Base-by-base conservation (phyloP, 176 grass and related monocot species). In the Avena atlantica region DNA sequence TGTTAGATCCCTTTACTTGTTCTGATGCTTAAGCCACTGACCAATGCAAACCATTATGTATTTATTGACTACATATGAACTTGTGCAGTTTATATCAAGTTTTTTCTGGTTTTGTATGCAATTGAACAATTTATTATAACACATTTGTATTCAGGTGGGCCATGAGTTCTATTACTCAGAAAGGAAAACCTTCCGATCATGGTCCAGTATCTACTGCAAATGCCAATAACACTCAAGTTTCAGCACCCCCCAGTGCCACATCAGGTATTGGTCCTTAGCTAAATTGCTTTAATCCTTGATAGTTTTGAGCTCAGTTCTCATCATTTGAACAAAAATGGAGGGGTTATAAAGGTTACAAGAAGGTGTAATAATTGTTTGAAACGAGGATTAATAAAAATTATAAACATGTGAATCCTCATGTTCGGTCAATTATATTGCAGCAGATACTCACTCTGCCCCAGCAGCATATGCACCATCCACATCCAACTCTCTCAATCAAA, bases 111-210 rank as follows among this genome's bases (percentile, higher is more conserved):
- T 70, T 69, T 85, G 5, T 73, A 57, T 48, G 60, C 44, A 60
- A 70, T 65, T 56, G 47, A 40, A 58, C 78, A 85, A 61, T 79
- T 82, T 69, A 89, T 36, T 81, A 21, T 12, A 82, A 83, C 23
- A 78, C 8, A 4, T 87, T 55, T 45, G 73, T 78, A 59, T 89
- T 75, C 94, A 99, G 97, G 84, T 99, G 97, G 97, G 97, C 97
- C 51, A 99, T 99, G 94, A 93, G 91, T 86, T 99, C 97, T 88
- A 85, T 99, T 86, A 94, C 97, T 36, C 87, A 91, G 64, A 99
- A 99, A 83, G 97, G 97, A 84, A 99, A 88, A 93, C 72, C 91
- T 73, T 86, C 92, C 51, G 97, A 99, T 40, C 85, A 96, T 55
- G 90, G 86, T 52, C 86, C 73, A 20, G 48, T 98, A 81, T 76